Evolutionary conservation across 2,329 filamentous ascomycete genomes (phyloP).

Genomic region (Aspergillus candidus): DNA sequence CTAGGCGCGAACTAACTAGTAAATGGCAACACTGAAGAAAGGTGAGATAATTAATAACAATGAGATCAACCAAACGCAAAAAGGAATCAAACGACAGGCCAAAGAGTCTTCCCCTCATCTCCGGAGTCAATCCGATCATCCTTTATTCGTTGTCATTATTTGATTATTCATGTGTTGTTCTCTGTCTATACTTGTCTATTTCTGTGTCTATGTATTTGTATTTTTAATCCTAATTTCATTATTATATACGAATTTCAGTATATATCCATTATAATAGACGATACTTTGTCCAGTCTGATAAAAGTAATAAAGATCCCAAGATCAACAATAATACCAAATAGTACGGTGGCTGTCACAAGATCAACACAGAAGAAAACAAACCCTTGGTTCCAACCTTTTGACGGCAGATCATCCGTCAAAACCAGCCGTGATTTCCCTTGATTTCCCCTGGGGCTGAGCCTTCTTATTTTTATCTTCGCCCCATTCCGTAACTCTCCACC

Average conservation of each 20-base stretch:
- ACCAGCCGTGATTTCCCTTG: constrained; percentile 9
- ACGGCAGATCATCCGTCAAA: constrained; percentile 13
- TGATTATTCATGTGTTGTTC: too few relatives aligned
- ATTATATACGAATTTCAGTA: too few relatives aligned
- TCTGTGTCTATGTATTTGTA: too few relatives aligned
- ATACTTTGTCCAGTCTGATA: background rate
- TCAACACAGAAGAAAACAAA: constrained; percentile 3
- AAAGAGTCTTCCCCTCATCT: background rate
- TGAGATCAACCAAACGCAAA: too few relatives aligned
- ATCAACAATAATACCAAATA: constrained; percentile 5
- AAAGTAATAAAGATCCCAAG: background rate
- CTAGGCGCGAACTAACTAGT: too few relatives aligned
- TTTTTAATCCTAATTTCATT: too few relatives aligned
- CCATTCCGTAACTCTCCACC: background rate
- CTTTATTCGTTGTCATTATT: too few relatives aligned
- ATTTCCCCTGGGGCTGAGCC: background rate
- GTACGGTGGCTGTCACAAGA: constrained; percentile 8
- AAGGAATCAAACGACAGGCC: background rate
- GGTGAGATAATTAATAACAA: too few relatives aligned
- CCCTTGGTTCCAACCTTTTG: constrained; percentile 8
- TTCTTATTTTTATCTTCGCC: constrained; percentile 1
- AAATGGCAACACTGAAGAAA: too few relatives aligned
- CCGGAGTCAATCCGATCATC: too few relatives aligned
- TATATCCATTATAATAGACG: too few relatives aligned
- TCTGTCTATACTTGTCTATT: too few relatives aligned